phyloP scores from a whole-genome alignment of 495 filamentous ascomycete genomes.

The Penicillium silybi region DNA sequence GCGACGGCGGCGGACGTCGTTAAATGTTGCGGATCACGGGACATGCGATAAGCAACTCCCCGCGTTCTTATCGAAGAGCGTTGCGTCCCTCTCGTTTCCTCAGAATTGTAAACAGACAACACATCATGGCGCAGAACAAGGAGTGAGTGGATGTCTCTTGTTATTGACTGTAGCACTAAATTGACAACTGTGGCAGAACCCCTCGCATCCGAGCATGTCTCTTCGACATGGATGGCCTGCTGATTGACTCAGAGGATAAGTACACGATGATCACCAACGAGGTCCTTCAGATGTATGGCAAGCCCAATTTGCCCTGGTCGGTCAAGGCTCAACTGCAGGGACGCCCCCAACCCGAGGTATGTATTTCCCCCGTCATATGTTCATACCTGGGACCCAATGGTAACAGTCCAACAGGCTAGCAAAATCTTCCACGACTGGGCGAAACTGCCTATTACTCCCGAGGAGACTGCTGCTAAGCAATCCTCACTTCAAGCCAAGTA shows the following conservation, averaged over 20 bases:
- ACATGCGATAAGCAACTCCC: slow-evolving; percentile 18
- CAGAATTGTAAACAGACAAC: slow-evolving; percentile 5
- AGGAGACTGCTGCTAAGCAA: slow-evolving; percentile 59
- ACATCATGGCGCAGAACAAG: slow-evolving; percentile 12
- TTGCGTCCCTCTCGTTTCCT: neutral
- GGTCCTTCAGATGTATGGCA: slow-evolving; percentile 69
- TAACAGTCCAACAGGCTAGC: slow-evolving; percentile 18
- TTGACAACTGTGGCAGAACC: slow-evolving; percentile 42
- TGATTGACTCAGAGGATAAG: slow-evolving; percentile 90
- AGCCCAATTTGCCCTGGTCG: slow-evolving; percentile 75
- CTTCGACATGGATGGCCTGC: slow-evolving; percentile 97
- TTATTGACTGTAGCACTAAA: neutral
- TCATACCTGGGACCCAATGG: neutral
- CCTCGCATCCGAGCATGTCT: slow-evolving; percentile 87
- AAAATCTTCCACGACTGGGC: slow-evolving; percentile 79
- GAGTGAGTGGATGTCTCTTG: slow-evolving; percentile 3
- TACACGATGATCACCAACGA: slow-evolving; percentile 82
- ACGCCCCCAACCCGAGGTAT: slow-evolving; percentile 70
- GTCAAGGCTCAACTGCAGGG: slow-evolving; percentile 95
- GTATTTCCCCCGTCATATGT: neutral
- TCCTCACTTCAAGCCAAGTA: slow-evolving; percentile 58
- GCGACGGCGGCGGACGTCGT: slow-evolving; percentile 2
- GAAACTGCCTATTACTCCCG: slow-evolving; percentile 67
- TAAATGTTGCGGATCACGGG: slow-evolving; percentile 18
- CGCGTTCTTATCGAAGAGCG: slow-evolving; percentile 17